Evolutionary conservation across 225 moss, liverwort and hornwort genomes (phyloP).

Genomic region (Marchantia paleacea): DNA sequence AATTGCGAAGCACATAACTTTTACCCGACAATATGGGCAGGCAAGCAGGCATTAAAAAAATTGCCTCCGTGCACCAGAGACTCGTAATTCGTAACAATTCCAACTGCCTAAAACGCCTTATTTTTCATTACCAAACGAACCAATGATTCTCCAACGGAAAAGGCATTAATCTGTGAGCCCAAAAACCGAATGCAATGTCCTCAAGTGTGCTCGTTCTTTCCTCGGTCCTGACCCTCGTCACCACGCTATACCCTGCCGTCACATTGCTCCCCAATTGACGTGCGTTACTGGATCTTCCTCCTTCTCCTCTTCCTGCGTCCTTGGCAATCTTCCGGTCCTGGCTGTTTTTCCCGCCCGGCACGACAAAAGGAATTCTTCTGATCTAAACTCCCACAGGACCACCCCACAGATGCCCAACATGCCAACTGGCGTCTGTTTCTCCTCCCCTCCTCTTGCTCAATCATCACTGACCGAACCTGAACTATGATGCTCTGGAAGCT

Average conservation of each 20-base stretch:
- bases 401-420: background rate
- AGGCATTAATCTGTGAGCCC: background rate
- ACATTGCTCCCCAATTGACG: slow-evolving; percentile 5
- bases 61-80: background rate
- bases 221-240: background rate
- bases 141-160: slow-evolving; percentile 2
- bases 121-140: background rate
- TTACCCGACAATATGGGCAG: background rate
- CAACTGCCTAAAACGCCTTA: background rate
- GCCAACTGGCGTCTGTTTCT: slow-evolving; percentile 10
- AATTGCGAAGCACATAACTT: background rate
- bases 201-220: background rate
- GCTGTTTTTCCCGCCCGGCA: background rate
- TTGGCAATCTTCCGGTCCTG: background rate
- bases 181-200: background rate
- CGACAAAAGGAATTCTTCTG: slow-evolving; percentile 1
- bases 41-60: background rate
- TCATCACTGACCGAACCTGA: slow-evolving; percentile 3
- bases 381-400: slow-evolving; percentile 4
- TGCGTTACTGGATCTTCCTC: background rate
- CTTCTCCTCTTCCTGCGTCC: slow-evolving; percentile 13
- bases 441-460: slow-evolving; percentile 12
- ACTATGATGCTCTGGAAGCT: background rate
- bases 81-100: background rate
- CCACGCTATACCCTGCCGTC: background rate